A percentile compares a stretch with the other conserved stretches of the same genome.
Evolutionary conservation across 768 basidiomycete species (phyloP).

Genomic region (Podaxis pistillaris): DNA sequence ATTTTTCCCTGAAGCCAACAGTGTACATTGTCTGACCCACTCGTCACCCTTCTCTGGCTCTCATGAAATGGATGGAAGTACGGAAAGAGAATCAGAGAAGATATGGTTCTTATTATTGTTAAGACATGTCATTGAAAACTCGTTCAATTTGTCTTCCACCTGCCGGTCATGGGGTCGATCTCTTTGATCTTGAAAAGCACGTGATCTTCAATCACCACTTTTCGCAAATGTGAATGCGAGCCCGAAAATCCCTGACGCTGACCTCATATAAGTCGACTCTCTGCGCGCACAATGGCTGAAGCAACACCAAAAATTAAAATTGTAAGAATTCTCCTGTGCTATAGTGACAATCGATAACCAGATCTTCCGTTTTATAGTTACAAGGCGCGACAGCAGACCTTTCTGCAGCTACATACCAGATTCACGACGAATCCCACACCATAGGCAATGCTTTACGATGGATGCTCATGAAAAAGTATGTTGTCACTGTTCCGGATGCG

Average conservation of each 20-base stretch:
- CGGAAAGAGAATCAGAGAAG: background rate
- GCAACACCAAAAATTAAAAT: slow-evolving; percentile 41
- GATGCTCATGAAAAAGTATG: slow-evolving; percentile 99
- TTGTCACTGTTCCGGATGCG: background rate
- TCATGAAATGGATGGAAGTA: background rate
- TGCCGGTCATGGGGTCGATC: no score
- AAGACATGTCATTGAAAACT: no score
- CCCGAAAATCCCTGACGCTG: background rate
- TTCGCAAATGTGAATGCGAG: background rate
- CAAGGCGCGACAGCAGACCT: slow-evolving; percentile 79
- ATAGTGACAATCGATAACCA: background rate
- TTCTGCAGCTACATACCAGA: slow-evolving; percentile 88
- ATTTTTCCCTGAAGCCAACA: background rate
- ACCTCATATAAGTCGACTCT: background rate
- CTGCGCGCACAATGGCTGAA: slow-evolving; percentile 32
- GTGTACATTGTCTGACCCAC: background rate
- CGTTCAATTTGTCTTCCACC: no score
- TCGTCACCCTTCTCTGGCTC: background rate
- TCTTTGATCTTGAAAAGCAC: background rate
- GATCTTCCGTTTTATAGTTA: slow-evolving; percentile 50
- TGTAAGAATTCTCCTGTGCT: slow-evolving; percentile 23
- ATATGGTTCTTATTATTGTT: no score
- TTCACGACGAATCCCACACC: slow-evolving; percentile 93
- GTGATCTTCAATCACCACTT: background rate
- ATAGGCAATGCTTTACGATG: slow-evolving; percentile 92